Conservation (phyloP, 371 early-diverging fungal genomes). For the Apophysomyces ossiformis region DNA sequence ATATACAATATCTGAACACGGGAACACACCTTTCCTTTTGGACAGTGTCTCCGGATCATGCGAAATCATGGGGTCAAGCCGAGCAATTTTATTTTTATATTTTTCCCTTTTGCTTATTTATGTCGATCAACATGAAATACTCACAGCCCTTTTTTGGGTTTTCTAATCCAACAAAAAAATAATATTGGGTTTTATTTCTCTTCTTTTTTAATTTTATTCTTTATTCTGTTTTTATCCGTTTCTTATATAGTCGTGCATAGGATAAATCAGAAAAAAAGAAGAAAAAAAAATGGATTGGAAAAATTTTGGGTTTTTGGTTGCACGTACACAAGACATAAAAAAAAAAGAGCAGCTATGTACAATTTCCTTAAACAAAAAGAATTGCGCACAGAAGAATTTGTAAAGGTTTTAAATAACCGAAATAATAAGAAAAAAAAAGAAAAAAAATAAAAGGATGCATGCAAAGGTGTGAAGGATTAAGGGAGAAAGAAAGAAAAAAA, state of each 20-base stretch:
- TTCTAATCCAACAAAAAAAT: background rate
- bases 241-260: slow-evolving; percentile 10
- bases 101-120: too few relatives aligned
- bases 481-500: slow-evolving; percentile 4
- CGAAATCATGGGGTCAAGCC: slow-evolving; percentile 1
- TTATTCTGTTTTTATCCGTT: slow-evolving; percentile 2
- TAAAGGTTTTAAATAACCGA: background rate
- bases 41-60: background rate
- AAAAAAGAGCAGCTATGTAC: slow-evolving; percentile 7
- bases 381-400: slow-evolving; percentile 10
- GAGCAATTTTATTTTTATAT: background rate
- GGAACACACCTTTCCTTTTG: slow-evolving; percentile 9
- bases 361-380: slow-evolving; percentile 3
- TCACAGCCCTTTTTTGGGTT: too few relatives aligned
- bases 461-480: background rate
- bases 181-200: background rate
- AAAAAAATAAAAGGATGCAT: slow-evolving; percentile 7
- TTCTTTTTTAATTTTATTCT: background rate
- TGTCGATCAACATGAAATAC: background rate
- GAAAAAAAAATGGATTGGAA: background rate
- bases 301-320: background rate
- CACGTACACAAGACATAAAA: slow-evolving; percentile 11
- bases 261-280: slow-evolving; percentile 2
- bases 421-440: background rate
- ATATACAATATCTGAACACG: background rate